A percentile compares a stretch with the other conserved stretches of the same genome.
Evolutionary conservation across 768 basidiomycete genomes (phyloP).

Genomic region (Stropharia rugosoannulata): DNA sequence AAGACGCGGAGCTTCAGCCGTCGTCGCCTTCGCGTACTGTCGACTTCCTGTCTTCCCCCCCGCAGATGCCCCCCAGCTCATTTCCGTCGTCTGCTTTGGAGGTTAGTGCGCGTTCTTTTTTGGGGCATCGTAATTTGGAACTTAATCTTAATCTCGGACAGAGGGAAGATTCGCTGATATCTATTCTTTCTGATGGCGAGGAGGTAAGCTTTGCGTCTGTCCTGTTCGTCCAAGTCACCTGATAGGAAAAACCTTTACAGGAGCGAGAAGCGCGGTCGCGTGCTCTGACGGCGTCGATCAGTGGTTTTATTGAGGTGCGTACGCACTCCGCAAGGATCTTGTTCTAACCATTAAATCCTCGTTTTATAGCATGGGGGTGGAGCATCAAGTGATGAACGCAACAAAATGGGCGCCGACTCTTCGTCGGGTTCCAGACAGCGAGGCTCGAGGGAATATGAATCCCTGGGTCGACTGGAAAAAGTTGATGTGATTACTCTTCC

Average conservation of each 20-base stretch:
- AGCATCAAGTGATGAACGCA: no score
- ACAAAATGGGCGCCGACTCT: background rate
- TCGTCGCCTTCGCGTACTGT: slow-evolving; percentile 22
- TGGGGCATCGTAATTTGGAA: background rate
- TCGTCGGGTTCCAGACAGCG: slow-evolving; percentile 7
- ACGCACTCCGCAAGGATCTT: background rate
- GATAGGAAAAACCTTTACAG: background rate
- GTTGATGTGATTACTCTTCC: slow-evolving; percentile 40
- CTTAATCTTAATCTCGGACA: background rate
- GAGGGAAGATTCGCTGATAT: slow-evolving; percentile 5
- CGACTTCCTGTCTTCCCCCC: slow-evolving; percentile 16
- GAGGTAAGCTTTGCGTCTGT: background rate
- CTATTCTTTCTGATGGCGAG: background rate
- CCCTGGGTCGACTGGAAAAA: slow-evolving; percentile 38
- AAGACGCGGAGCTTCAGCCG: slow-evolving; percentile 2
- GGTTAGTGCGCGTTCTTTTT: slow-evolving; percentile 3
- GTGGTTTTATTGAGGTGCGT: slow-evolving; percentile 3
- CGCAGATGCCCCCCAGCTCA: slow-evolving; percentile 23
- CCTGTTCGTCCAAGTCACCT: background rate
- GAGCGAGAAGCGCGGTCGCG: background rate
- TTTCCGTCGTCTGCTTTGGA: slow-evolving; percentile 12
- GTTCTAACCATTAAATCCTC: background rate
- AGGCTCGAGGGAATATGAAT: slow-evolving; percentile 18
- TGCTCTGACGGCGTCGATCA: background rate
- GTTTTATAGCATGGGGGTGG: background rate